Evolutionary conservation across 2,329 filamentous ascomycete species (phyloP).

Genomic region (Colletotrichum sp.): DNA sequence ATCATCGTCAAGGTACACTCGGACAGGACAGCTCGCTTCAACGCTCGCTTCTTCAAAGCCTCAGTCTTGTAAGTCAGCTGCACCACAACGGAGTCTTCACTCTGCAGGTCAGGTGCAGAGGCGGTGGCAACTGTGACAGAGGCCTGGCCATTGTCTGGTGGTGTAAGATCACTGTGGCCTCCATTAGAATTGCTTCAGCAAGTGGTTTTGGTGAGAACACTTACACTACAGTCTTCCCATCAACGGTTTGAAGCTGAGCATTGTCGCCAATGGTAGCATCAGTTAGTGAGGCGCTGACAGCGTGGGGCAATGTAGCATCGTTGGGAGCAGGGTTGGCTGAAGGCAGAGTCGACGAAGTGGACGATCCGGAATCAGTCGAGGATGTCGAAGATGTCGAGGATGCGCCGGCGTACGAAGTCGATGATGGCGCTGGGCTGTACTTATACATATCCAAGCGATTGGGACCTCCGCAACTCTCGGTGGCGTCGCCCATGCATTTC

Average conservation of each 20-base stretch:
- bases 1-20: background rate
- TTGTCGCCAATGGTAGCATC: background rate
- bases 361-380: background rate
- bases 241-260: background rate
- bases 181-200: background rate
- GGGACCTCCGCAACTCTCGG: conserved; percentile 43
- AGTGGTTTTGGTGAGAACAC: rapidly evolving
- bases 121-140: background rate
- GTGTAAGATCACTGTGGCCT: background rate
- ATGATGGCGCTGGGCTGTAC: conserved; percentile 1
- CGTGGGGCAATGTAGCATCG: background rate
- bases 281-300: background rate
- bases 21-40: background rate
- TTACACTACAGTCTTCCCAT: background rate
- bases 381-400: background rate
- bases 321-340: background rate
- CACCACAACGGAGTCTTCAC: background rate
- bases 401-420: background rate
- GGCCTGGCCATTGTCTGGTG: background rate
- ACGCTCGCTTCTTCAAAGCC: background rate
- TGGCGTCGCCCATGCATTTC: conserved; percentile 44
- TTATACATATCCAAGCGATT: conserved; percentile 44
- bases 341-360: background rate
- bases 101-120: background rate
- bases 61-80: background rate